A percentile compares a stretch with the other conserved stretches of the same genome.
phyloP scores from a whole-genome alignment of 73 alveolate species.

The Tetrahymena elliotti region DNA sequence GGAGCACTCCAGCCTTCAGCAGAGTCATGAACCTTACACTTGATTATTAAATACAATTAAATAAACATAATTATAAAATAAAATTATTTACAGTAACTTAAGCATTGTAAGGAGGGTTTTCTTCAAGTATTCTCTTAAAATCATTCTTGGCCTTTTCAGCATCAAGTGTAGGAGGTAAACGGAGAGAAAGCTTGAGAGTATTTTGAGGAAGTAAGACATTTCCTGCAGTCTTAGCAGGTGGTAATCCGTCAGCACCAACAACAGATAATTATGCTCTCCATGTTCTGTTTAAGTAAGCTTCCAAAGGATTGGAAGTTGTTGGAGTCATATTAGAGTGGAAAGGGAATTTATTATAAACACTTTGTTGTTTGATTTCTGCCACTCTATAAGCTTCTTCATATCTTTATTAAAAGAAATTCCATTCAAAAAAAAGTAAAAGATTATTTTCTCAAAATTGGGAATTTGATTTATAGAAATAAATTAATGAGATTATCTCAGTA shows the following conservation, averaged over 20 bases:
- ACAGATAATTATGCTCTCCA: slow-evolving; percentile 80
- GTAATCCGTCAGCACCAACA: slow-evolving; percentile 82
- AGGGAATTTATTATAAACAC: slow-evolving; percentile 2
- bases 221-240: slow-evolving; percentile 64
- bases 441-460: slow-evolving; percentile 45
- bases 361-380: slow-evolving; percentile 53
- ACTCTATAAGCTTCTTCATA: slow-evolving; percentile 53
- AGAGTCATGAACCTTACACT: slow-evolving; percentile 4
- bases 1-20: slow-evolving; percentile 6
- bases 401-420: background rate
- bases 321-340: slow-evolving; percentile 3
- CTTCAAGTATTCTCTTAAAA: slow-evolving; percentile 41
- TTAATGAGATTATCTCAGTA: too few relatives aligned
- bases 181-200: slow-evolving; percentile 51
- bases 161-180: slow-evolving; percentile 88
- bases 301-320: slow-evolving; percentile 6
- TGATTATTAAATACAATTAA: slow-evolving; percentile 1
- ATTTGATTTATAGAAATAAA: slow-evolving; percentile 47
- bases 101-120: slow-evolving; percentile 65
- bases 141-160: slow-evolving; percentile 58
- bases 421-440: slow-evolving; percentile 4
- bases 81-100: slow-evolving; percentile 29
- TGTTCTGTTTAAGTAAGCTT: slow-evolving; percentile 39
- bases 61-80: slow-evolving; percentile 45
- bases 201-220: slow-evolving; percentile 64